A percentile compares a stretch with the other conserved stretches of the same genome.
These are phyloP conservation scores for Russula lepida DNA, from an alignment of 768 basidiomycete species.

Conservation along the genomic window DNA sequence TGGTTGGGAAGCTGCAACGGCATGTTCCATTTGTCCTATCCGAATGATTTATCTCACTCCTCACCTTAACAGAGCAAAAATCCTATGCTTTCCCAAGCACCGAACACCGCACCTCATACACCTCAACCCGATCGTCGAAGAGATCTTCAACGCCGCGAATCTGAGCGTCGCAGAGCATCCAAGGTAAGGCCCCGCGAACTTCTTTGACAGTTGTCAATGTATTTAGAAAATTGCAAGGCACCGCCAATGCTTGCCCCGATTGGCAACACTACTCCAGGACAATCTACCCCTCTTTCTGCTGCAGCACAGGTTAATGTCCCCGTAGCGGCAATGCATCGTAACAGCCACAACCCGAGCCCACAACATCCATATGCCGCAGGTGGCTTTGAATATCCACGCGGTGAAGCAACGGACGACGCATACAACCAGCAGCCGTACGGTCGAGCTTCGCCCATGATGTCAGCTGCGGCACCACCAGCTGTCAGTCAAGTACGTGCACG, in stretches of 20 bases:
- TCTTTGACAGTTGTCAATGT: slow-evolving; percentile 72
- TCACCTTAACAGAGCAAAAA: slow-evolving; percentile 42
- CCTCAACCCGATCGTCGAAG: slow-evolving; percentile 46
- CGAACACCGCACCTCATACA: slow-evolving; percentile 38
- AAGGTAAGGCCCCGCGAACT: slow-evolving; percentile 39
- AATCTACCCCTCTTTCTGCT: slow-evolving; percentile 61
- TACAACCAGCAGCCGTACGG: slow-evolving; percentile 61
- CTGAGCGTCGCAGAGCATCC: slow-evolving; percentile 57
- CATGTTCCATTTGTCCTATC: slow-evolving; percentile 31
- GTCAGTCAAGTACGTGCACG: slow-evolving; percentile 64
- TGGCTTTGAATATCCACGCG: slow-evolving; percentile 47
- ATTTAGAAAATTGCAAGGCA: slow-evolving; percentile 57
- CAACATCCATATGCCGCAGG: slow-evolving; percentile 70
- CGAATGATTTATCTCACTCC: background rate
- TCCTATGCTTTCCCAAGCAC: slow-evolving; percentile 58
- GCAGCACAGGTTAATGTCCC: slow-evolving; percentile 71
- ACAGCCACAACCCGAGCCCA: slow-evolving; percentile 33
- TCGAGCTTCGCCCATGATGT: slow-evolving; percentile 77
- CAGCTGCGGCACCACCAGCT: slow-evolving; percentile 62
- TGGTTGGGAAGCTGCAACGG: slow-evolving; percentile 85
- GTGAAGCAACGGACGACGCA: slow-evolving; percentile 42
- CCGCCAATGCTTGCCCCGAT: slow-evolving; percentile 54
- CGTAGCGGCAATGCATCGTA: slow-evolving; percentile 42
- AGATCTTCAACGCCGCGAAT: slow-evolving; percentile 46
- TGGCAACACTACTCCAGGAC: slow-evolving; percentile 40